phyloP scores from a whole-genome alignment of 805 yeast species.

The Pichia membranifaciens region DNA sequence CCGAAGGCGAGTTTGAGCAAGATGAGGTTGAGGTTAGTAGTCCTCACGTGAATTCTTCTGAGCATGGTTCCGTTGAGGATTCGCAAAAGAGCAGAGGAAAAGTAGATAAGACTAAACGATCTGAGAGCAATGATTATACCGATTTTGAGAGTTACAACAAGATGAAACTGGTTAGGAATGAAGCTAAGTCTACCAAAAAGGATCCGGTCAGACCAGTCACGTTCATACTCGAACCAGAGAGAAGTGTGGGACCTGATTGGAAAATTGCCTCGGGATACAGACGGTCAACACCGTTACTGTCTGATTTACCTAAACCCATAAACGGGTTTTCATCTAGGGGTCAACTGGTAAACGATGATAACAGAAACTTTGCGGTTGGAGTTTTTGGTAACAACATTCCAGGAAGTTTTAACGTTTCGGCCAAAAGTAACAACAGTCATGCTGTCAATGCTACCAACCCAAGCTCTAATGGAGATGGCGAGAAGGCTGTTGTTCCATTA shows the following conservation, averaged over 20 bases:
- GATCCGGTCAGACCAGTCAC: conserved; percentile 14
- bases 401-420: conserved; percentile 13
- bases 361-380: conserved; percentile 10
- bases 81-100: not conserved
- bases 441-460: conserved; percentile 1
- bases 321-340: conserved; percentile 13
- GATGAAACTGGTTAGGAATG: conserved; percentile 7
- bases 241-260: conserved; percentile 48
- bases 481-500: conserved; percentile 43
- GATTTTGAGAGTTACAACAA: conserved; percentile 22
- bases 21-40: no score
- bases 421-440: not conserved
- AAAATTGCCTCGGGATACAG: conserved; percentile 40
- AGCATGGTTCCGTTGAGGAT: not conserved
- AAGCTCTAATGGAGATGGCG: conserved; percentile 8
- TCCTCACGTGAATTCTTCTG: no score
- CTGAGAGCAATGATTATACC: conserved; percentile 10
- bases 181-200: not conserved
- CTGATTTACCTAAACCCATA: conserved; percentile 25
- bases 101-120: conserved; percentile 6
- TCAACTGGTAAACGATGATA: conserved; percentile 9
- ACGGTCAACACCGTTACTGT: conserved; percentile 38
- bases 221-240: conserved; percentile 36
- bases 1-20: not conserved
- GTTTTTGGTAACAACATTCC: conserved; percentile 19